Base-by-base conservation (phyloP, 371 early-diverging fungal genomes). In the Rhizopus delemar region DNA sequence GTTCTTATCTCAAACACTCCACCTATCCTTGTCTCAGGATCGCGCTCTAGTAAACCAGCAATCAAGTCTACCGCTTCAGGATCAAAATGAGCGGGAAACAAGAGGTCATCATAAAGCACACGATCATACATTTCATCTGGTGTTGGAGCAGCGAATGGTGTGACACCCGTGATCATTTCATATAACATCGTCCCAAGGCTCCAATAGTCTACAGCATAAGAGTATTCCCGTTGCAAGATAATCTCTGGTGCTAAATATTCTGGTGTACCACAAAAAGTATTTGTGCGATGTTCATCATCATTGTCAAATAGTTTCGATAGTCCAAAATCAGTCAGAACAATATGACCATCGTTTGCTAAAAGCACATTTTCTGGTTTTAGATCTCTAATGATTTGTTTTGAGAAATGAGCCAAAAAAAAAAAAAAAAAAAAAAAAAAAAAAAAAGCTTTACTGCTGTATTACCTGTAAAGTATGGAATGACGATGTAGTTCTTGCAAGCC, bases 161-260 rank as follows among this genome's bases (percentile, higher is more conserved):
- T 88, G 49, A 73, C 66, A 2, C 92, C 91, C 13, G 78, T 77
- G 33, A 90, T 33, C 80, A 91, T 87, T 63, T 89, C 96, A 64
- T 91, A 98, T 49, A 97, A 80, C 45, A 97, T 80, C 7, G 96
- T 91, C 3, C 98, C 99, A 0, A 97, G 75, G n/a, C 95, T 88
- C 99, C 99, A 99, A 85, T 92, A 93, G 73, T 99, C 99, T 4
- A 93, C 95, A 5, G 85, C 85, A 62, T 87, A 90, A 9, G 92
- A 92, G 61, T 97, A 96, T 22, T 83, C 68, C 1, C 87, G 87
- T 38, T 75, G 69, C 16, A 96, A 75, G 16, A 66, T 66, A 36
- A 96, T 89, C 68, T 98, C 99, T 4, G 97, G 98, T 0, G 98
- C 81, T 41, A 90, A 69, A 58, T 92, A 92, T 57, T 95, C 97